Percentiles rank a stretch among this genome's conserved stretches.
phyloP scores from a whole-genome alignment of 176 grass and related monocot species.

The Oryza officinalis region DNA sequence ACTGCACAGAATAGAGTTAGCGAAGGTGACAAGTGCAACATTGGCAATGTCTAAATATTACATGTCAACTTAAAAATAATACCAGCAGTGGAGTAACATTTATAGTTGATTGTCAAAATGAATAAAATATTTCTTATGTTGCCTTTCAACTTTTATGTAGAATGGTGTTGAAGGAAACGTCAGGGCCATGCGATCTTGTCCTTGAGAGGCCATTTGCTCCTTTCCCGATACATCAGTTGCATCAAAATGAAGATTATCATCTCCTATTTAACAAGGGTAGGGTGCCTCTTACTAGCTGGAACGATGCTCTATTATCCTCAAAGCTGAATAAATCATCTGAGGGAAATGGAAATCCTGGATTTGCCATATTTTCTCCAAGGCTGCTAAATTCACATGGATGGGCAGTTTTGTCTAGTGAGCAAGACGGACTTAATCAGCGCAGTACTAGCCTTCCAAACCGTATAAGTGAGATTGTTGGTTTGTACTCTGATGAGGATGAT shows the following conservation, averaged over 20 bases:
- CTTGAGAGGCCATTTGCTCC: constrained; percentile 92
- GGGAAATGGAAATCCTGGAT: constrained; percentile 58
- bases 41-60: constrained; percentile 1
- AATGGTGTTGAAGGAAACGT: constrained; percentile 54
- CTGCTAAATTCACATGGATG: constrained; percentile 65
- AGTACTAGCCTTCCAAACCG: constrained; percentile 43
- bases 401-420: constrained; percentile 55
- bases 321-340: constrained; percentile 40
- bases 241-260: constrained; percentile 68
- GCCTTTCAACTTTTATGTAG: constrained; percentile 44
- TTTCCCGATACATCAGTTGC: constrained; percentile 86
- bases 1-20: background rate
- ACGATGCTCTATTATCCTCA: constrained; percentile 43
- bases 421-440: constrained; percentile 44
- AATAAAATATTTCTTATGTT: background rate
- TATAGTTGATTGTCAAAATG: background rate
- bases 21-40: background rate
- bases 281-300: constrained; percentile 71
- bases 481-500: constrained; percentile 69
- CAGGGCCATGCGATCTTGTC: constrained; percentile 72
- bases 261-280: constrained; percentile 85
- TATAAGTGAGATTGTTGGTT: constrained; percentile 65
- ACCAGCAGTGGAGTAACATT: background rate
- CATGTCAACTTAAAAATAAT: background rate
- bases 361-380: constrained; percentile 84